phyloP scores from a whole-genome alignment of 306 rosid species.

The Citrullus colocynthis region DNA sequence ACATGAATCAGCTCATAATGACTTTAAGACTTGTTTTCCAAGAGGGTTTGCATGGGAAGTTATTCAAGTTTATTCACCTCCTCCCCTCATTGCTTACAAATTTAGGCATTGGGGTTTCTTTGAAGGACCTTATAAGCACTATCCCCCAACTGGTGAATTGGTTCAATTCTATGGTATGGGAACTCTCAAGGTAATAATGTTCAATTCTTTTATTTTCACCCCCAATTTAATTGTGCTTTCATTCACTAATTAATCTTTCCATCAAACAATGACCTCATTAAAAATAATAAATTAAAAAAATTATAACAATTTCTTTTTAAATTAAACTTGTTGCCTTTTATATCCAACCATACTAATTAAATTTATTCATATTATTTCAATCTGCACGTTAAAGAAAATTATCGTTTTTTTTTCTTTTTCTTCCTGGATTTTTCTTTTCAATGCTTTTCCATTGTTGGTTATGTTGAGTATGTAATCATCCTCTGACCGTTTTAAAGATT shows the following conservation, averaged over 20 bases:
- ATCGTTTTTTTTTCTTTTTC: too few relatives aligned
- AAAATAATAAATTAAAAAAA: too few relatives aligned
- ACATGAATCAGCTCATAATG: constrained; percentile 55
- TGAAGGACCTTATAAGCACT: constrained; percentile 57
- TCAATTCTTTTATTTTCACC: too few relatives aligned
- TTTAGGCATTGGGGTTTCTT: constrained; percentile 82
- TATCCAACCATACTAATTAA: too few relatives aligned
- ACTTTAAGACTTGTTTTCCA: constrained; percentile 42
- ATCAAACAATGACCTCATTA: too few relatives aligned
- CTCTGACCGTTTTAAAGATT: too few relatives aligned
- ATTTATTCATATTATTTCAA: neutral
- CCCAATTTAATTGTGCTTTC: neutral
- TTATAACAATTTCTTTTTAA: too few relatives aligned
- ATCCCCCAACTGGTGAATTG: constrained; percentile 41
- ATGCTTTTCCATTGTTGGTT: too few relatives aligned
- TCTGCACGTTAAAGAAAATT: neutral
- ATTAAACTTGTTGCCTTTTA: too few relatives aligned
- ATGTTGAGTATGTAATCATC: too few relatives aligned
- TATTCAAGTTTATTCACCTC: constrained; percentile 38
- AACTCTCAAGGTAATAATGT: constrained; percentile 35
- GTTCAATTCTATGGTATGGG: constrained; percentile 51
- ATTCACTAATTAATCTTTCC: too few relatives aligned
- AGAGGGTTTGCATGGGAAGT: constrained; percentile 91
- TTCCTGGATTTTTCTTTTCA: too few relatives aligned
- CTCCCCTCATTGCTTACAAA: constrained; percentile 54